Evolutionary conservation across 495 filamentous ascomycete species (phyloP).

Genomic region (Podospora pseudocomata): DNA sequence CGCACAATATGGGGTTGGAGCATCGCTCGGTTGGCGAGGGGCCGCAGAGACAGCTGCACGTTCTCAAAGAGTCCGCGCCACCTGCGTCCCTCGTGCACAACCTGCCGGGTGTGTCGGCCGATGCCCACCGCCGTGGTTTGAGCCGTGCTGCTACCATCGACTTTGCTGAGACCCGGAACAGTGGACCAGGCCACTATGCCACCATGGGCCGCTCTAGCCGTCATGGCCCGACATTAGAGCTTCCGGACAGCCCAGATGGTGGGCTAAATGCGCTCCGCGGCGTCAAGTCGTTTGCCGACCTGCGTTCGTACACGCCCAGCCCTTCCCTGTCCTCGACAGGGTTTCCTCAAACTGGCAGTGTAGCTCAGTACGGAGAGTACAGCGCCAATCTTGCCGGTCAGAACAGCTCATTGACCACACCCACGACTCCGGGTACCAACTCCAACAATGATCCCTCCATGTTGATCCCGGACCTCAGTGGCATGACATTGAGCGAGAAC

Average conservation of each 20-base stretch:
- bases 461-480: constrained; percentile 50
- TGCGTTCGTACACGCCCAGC: constrained; percentile 92
- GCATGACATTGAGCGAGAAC: constrained; percentile 65
- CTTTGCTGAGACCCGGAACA: constrained; percentile 83
- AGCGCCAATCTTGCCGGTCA: constrained; percentile 34
- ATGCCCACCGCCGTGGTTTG: constrained; percentile 72
- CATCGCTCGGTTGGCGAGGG: constrained; percentile 85
- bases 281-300: constrained; percentile 94
- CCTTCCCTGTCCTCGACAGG: constrained; percentile 75
- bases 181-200: constrained; percentile 63
- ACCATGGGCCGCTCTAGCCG: constrained; percentile 70
- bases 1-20: constrained; percentile 88
- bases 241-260: constrained; percentile 76
- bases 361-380: constrained; percentile 54
- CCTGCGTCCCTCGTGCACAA: constrained; percentile 41
- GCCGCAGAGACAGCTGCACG: constrained; percentile 81
- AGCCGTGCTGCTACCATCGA: constrained; percentile 97
- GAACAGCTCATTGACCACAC: constrained; percentile 39
- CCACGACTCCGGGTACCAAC: constrained; percentile 51
- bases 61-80: constrained; percentile 62
- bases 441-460: constrained; percentile 58
- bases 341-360: constrained; percentile 56
- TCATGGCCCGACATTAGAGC: constrained; percentile 66
- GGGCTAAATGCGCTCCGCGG: constrained; percentile 59
- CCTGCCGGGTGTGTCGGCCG: constrained; percentile 63